A percentile compares a stretch with the other conserved stretches of the same genome.
Conservation (phyloP, 768 basidiomycete genomes). For the Tulasnella sp. region DNA sequence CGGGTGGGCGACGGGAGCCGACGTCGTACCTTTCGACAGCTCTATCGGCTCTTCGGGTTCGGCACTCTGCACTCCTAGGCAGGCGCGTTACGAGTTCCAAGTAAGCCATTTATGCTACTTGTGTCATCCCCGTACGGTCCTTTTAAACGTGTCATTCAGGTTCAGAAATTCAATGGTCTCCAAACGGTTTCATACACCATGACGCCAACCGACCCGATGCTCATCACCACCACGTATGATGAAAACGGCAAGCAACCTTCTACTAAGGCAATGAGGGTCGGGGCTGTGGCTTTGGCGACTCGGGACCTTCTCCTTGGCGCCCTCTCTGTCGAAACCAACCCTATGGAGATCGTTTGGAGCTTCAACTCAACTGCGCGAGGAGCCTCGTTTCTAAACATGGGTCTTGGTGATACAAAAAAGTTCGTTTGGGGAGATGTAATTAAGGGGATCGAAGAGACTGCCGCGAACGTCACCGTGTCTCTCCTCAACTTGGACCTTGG, state of each 20-base stretch:
- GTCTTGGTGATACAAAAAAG: neutral
- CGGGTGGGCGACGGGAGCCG: neutral
- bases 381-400: neutral
- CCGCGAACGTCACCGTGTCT: neutral
- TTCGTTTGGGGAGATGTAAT: neutral
- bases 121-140: neutral
- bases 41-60: neutral
- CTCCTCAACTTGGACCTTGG: neutral
- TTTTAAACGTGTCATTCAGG: neutral
- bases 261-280: neutral
- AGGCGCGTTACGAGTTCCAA: neutral
- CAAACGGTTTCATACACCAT: neutral
- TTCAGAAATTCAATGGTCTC: neutral
- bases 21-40: neutral
- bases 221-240: neutral
- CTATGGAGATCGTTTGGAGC: neutral
- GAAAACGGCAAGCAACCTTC: neutral
- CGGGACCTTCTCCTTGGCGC: neutral
- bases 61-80: neutral
- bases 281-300: neutral
- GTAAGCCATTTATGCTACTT: neutral
- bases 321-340: neutral
- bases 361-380: neutral
- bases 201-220: neutral
- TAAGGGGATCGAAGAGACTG: neutral